These are phyloP conservation scores for Colletotrichum sp. DNA, from an alignment of 2,329 filamentous ascomycete genomes.

Conservation along the genomic window DNA sequence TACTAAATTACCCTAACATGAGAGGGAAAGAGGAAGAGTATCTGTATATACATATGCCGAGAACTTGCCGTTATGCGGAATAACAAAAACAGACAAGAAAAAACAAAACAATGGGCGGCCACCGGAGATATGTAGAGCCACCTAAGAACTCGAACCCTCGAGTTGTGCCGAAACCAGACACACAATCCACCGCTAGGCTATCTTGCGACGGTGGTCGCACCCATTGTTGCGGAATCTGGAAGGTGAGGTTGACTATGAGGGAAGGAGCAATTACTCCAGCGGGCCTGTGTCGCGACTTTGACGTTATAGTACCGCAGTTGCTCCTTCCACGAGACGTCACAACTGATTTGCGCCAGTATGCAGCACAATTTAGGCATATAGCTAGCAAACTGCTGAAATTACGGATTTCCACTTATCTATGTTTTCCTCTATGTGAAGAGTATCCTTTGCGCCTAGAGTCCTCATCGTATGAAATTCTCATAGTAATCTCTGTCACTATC, in stretches of 20 bases:
- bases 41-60: too few relatives aligned
- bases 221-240: neutral
- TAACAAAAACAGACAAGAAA: neutral
- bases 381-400: neutral
- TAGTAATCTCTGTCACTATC: neutral
- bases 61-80: neutral
- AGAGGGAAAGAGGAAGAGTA: neutral
- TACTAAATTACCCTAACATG: neutral
- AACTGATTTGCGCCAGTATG: neutral
- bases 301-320: neutral
- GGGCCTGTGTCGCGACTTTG: neutral
- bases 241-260: neutral
- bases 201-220: neutral
- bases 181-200: neutral
- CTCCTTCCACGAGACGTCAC: neutral
- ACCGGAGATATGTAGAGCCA: neutral
- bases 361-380: neutral
- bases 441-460: neutral
- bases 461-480: neutral
- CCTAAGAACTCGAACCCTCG: neutral
- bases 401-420: neutral
- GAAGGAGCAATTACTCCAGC: neutral
- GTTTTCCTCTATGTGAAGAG: neutral
- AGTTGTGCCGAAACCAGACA: neutral
- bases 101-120: neutral